Percentiles rank a stretch among this genome's conserved stretches.
Conservation (phyloP, 257 asterid species). For the Nicotiana undulata region DNA sequence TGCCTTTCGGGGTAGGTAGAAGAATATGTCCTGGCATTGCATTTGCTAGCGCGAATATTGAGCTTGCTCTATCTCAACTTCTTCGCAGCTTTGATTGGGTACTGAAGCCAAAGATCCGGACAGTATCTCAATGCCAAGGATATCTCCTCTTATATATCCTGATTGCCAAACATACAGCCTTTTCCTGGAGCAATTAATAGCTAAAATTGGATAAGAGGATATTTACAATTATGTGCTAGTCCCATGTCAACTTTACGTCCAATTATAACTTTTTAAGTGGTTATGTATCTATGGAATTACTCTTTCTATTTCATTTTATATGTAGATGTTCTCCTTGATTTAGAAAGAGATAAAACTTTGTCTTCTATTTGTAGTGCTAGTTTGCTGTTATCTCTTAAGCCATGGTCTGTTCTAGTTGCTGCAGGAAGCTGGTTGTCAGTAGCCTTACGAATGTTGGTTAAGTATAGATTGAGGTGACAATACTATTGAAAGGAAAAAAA, state of each 20-base stretch:
- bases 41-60: conserved; percentile 36
- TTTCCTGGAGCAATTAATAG: not conserved
- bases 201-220: no score
- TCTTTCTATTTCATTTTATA: not conserved
- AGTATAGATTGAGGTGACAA: no score
- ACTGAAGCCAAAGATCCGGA: conserved; percentile 37
- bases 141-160: conserved; percentile 31
- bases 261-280: no score
- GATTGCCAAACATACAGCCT: conserved; percentile 33
- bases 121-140: conserved; percentile 52
- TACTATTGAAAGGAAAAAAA: no score
- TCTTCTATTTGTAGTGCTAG: no score
- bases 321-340: no score
- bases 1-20: conserved; percentile 46
- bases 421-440: no score
- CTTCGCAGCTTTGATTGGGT: conserved; percentile 57
- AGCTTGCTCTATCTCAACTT: conserved; percentile 57
- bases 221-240: no score
- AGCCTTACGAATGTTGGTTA: no score
- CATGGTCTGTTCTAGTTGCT: no score
- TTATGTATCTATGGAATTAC: no score
- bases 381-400: no score
- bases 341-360: not conserved
- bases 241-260: not conserved
- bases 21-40: conserved; percentile 51